Evolutionary conservation across 176 grass and related monocot species (phyloP).

Genomic region (Zizania latifolia): DNA sequence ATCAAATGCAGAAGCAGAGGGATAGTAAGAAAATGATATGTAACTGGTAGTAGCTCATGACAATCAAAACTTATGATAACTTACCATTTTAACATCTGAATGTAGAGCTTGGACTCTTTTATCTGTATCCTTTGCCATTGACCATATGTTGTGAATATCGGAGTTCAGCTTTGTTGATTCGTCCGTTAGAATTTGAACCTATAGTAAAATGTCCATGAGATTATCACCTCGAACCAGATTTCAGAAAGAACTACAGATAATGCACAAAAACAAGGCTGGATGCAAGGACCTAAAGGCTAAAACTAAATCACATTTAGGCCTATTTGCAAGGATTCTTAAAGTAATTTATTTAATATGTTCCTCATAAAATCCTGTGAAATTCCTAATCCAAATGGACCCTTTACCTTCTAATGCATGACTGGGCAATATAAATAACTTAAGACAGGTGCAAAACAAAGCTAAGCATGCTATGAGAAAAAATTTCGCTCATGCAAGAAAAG

Average conservation of each 20-base stretch:
- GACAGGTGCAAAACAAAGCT: not conserved
- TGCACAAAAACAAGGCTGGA: not conserved
- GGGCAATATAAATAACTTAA: not conserved
- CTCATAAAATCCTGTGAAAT: not conserved
- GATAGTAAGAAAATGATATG: not conserved
- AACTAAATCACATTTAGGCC: not conserved
- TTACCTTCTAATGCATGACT: not conserved
- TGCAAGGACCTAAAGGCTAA: not conserved
- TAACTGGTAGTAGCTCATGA: not conserved
- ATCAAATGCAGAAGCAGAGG: not conserved
- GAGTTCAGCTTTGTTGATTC: slow-evolving; percentile 43
- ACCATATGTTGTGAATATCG: slow-evolving; percentile 25
- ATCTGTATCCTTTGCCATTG: slow-evolving; percentile 26
- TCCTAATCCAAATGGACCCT: not conserved
- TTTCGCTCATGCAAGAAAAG: not conserved
- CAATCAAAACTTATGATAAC: not conserved
- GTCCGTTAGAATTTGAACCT: slow-evolving; percentile 33
- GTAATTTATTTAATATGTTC: not conserved
- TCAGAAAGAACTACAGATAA: slow-evolving; percentile 7
- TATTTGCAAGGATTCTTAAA: not conserved
- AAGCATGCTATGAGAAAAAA: not conserved
- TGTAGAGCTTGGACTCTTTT: slow-evolving; percentile 28
- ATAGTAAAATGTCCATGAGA: slow-evolving; percentile 2
- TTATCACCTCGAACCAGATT: not conserved
- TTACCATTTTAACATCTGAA: slow-evolving; percentile 41